Conservation (phyloP, 2,329 filamentous ascomycete species). For the Coniosporium tulheliwenetii region DNA sequence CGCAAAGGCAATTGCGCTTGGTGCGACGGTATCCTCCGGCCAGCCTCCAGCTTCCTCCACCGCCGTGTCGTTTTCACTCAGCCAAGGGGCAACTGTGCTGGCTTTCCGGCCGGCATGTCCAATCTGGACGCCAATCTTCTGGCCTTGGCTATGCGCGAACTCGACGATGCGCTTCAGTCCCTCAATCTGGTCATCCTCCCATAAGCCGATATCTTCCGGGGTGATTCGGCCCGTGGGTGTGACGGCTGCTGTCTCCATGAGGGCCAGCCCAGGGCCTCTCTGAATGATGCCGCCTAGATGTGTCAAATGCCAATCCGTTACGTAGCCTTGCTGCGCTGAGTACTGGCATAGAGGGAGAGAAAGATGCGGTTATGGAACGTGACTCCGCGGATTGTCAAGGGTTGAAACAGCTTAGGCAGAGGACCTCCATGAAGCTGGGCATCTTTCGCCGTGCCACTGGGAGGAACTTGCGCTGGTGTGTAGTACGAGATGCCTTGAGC, state of each 20-base stretch:
- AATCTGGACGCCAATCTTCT: slow-evolving; percentile 66
- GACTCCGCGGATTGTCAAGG: slow-evolving; percentile 40
- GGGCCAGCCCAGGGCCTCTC: slow-evolving; percentile 58
- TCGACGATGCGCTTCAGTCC: slow-evolving; percentile 56
- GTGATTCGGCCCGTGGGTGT: slow-evolving; percentile 66
- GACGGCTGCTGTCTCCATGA: slow-evolving; percentile 68
- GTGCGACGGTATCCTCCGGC: slow-evolving; percentile 38
- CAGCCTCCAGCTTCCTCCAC: slow-evolving; percentile 31
- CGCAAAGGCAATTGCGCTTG: slow-evolving; percentile 46
- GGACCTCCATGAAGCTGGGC: slow-evolving; percentile 31
- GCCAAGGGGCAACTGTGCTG: slow-evolving; percentile 46
- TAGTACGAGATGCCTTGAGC: slow-evolving; percentile 22
- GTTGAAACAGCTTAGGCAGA: slow-evolving; percentile 44
- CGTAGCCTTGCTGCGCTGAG: slow-evolving; percentile 51
- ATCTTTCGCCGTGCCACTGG: slow-evolving; percentile 29
- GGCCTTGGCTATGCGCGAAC: slow-evolving; percentile 64
- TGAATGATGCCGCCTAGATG: slow-evolving; percentile 68
- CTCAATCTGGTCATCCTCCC: slow-evolving; percentile 69
- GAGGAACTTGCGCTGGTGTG: slow-evolving; percentile 29
- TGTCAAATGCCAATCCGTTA: slow-evolving; percentile 70
- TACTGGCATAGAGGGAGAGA: slow-evolving; percentile 53
- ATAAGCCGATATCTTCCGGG: slow-evolving; percentile 64
- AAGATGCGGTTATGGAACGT: slow-evolving; percentile 54
- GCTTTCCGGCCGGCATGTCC: slow-evolving; percentile 61
- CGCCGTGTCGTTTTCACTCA: slow-evolving; percentile 39